Conservation (phyloP, 768 basidiomycete genomes). For the Suillus subaureus region DNA sequence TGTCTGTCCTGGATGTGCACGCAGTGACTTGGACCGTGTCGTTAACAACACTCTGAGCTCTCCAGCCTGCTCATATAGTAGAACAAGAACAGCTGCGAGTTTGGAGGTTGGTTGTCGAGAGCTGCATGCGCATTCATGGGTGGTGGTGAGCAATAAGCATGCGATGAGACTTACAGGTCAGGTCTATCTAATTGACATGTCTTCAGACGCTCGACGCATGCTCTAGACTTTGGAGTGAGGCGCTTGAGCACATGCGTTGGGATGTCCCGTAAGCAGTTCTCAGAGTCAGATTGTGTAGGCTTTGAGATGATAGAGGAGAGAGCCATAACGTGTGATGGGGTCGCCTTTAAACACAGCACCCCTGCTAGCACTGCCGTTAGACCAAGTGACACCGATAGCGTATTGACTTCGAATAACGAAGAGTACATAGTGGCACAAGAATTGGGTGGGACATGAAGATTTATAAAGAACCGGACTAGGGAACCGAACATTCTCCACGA, state of each 20-base stretch:
- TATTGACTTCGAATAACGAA: not conserved
- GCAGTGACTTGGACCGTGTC: slow-evolving; percentile 75
- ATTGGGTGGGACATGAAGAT: not conserved
- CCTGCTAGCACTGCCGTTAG: not conserved
- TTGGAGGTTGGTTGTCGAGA: slow-evolving; percentile 40
- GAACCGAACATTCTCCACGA: not conserved
- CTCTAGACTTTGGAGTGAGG: slow-evolving; percentile 15
- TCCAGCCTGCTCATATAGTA: slow-evolving; percentile 73
- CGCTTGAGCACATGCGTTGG: not conserved
- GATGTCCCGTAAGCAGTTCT: not conserved
- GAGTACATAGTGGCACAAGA: not conserved
- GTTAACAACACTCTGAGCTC: slow-evolving; percentile 78
- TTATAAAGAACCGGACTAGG: not conserved
- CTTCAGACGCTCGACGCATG: slow-evolving; percentile 44
- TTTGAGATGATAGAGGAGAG: slow-evolving; percentile 1
- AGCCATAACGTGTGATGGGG: not conserved
- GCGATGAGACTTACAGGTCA: slow-evolving; percentile 52
- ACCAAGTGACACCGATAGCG: not conserved
- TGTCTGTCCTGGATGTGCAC: slow-evolving; percentile 80
- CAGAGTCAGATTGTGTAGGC: not conserved
- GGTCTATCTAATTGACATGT: slow-evolving; percentile 35
- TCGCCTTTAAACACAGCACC: not conserved
- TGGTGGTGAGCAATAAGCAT: not conserved
- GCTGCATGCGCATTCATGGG: slow-evolving; percentile 22
- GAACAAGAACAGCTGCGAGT: slow-evolving; percentile 77